These are phyloP conservation scores for Cornus suecica DNA, from an alignment of 148 eudicot species.

Conservation along the genomic window DNA sequence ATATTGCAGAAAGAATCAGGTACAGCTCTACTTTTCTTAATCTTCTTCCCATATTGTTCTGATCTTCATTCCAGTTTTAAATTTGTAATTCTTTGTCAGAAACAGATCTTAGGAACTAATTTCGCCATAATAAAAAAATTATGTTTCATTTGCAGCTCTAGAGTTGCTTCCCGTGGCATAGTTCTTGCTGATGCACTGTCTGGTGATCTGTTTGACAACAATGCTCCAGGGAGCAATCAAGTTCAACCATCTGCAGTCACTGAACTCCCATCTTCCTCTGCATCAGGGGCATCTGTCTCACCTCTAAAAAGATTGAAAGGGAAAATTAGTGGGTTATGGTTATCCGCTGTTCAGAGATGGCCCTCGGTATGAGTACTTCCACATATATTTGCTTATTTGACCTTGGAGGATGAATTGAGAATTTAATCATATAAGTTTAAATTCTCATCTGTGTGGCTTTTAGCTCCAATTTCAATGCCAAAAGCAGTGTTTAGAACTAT, in stretches of 20 bases:
- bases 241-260: conserved; percentile 26
- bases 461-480: neutral
- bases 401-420: neutral
- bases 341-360: conserved; percentile 65
- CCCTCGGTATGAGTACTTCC: conserved; percentile 60
- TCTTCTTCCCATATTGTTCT: neutral
- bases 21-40: conserved; percentile 14
- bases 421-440: conserved; percentile 5
- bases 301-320: conserved; percentile 52
- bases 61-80: neutral
- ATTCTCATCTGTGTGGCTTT: neutral
- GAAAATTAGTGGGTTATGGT: conserved; percentile 46
- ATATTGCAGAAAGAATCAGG: conserved; percentile 95
- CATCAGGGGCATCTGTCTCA: conserved; percentile 41
- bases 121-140: conserved; percentile 4
- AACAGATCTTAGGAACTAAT: neutral
- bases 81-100: neutral
- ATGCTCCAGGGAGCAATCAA: conserved; percentile 33
- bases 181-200: conserved; percentile 56
- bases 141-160: conserved; percentile 55
- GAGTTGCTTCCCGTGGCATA: conserved; percentile 90
- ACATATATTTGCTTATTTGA: neutral
- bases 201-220: conserved; percentile 38
- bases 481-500: neutral
- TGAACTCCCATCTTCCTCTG: conserved; percentile 43